phyloP scores from a whole-genome alignment of 768 basidiomycete species.

The Leccinum disarticulatum region DNA sequence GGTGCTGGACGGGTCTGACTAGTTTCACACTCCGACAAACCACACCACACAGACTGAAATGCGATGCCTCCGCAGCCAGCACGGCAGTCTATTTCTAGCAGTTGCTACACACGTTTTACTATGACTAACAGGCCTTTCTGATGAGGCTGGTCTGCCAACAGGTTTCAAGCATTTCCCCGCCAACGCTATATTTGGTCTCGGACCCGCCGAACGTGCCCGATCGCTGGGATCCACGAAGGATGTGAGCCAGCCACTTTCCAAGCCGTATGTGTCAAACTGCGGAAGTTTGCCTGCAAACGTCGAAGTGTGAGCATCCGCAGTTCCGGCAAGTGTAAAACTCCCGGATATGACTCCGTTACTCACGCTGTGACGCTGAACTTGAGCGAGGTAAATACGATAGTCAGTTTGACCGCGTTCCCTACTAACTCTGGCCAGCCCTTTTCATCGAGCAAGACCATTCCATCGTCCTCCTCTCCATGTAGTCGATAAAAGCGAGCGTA shows the following conservation, averaged over 20 bases:
- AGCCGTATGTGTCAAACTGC: constrained; percentile 16
- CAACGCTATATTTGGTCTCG: constrained; percentile 1
- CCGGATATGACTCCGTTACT: constrained; percentile 10
- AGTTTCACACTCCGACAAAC: constrained; percentile 25
- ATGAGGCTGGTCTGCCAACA: not conserved
- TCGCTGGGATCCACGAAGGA: not conserved
- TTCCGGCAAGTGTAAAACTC: not conserved
- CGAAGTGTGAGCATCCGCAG: constrained; percentile 12
- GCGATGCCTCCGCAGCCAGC: not conserved
- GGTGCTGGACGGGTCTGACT: constrained; percentile 4
- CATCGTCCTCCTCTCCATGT: constrained; percentile 35
- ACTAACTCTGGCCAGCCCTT: constrained; percentile 34
- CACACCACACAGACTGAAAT: not conserved
- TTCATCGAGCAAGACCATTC: constrained; percentile 32
- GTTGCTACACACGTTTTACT: constrained; percentile 1
- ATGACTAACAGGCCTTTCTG: constrained; percentile 3
- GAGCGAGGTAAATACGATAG: constrained; percentile 34
- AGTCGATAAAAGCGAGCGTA: constrained; percentile 35
- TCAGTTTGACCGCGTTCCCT: constrained; percentile 34
- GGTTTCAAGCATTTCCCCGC: not conserved
- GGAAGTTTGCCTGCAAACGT: constrained; percentile 25
- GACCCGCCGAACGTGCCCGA: not conserved
- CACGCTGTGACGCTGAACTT: constrained; percentile 35
- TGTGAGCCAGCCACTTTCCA: not conserved
- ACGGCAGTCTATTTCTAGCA: not conserved